Conservation (phyloP, 2,329 filamentous ascomycete genomes). For the Fusarium pseudonygamai region DNA sequence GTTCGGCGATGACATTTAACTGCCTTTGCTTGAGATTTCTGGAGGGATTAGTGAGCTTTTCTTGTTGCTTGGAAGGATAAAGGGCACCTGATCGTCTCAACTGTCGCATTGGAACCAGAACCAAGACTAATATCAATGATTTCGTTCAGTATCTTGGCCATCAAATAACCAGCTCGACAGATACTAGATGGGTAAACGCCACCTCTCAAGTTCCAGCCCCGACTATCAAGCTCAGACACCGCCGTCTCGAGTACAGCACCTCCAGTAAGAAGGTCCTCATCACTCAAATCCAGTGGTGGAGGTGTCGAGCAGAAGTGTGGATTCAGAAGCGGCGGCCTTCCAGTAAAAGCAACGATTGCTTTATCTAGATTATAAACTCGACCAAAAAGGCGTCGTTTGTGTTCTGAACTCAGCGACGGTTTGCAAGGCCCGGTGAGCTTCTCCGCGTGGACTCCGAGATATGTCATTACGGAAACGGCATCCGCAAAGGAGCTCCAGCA, state of each 20-base stretch:
- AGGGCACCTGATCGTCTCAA: neutral
- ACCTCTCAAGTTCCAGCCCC: neutral
- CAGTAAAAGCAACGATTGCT: constrained; percentile 1
- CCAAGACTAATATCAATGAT: neutral
- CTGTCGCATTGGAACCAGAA: neutral
- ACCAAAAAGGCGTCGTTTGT: neutral
- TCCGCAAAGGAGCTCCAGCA: neutral
- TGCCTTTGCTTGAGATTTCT: neutral
- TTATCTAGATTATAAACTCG: neutral
- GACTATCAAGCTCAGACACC: neutral
- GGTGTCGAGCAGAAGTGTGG: neutral
- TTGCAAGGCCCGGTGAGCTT: neutral
- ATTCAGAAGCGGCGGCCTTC: neutral
- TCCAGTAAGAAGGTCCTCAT: neutral
- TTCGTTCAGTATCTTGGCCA: neutral
- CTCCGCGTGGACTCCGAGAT: neutral
- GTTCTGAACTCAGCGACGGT: neutral
- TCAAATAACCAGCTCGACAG: neutral
- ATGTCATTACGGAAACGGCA: constrained; percentile 1
- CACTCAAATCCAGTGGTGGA: neutral
- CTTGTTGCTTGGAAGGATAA: fast-evolving
- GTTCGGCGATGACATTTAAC: neutral
- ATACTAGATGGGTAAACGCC: neutral
- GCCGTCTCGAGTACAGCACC: neutral
- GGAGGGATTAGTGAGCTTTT: fast-evolving